A percentile compares a stretch with the other conserved stretches of the same genome.
Evolutionary conservation across 805 yeast genomes (phyloP).

Genomic region (Torulaspora maleeae): DNA sequence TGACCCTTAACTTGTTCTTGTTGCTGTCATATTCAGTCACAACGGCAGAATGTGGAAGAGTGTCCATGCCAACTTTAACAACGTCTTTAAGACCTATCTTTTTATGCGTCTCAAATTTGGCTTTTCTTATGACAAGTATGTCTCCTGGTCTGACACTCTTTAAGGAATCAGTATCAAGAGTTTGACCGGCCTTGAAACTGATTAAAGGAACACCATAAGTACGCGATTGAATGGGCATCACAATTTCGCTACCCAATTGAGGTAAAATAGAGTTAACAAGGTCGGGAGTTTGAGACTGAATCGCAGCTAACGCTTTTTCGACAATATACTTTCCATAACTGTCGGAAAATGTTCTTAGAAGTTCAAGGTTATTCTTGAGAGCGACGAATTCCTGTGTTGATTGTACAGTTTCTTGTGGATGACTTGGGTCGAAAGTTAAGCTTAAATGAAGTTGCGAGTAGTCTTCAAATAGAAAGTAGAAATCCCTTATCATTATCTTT

Average conservation of each 20-base stretch:
- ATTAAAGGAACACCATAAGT: constrained; percentile 55
- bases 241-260: constrained; percentile 38
- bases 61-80: constrained; percentile 54
- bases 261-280: constrained; percentile 38
- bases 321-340: constrained; percentile 50
- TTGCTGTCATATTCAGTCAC: constrained; percentile 69
- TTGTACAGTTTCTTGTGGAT: constrained; percentile 49
- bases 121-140: constrained; percentile 68
- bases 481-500: constrained; percentile 48
- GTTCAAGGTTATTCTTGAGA: constrained; percentile 44
- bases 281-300: constrained; percentile 26
- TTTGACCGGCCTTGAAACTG: constrained; percentile 53
- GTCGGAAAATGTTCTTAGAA: constrained; percentile 46
- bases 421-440: constrained; percentile 48
- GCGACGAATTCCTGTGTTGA: constrained; percentile 36
- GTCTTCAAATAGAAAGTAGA: constrained; percentile 68
- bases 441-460: constrained; percentile 62
- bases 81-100: constrained; percentile 47
- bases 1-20: constrained; percentile 65
- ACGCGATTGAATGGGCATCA: constrained; percentile 59
- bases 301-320: constrained; percentile 39
- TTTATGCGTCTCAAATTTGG: constrained; percentile 63
- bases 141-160: constrained; percentile 82
- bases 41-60: constrained; percentile 52
- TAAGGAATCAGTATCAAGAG: constrained; percentile 43